phyloP scores from a whole-genome alignment of 1,284 basidiomycete species.

The Blastosporella zonata region DNA sequence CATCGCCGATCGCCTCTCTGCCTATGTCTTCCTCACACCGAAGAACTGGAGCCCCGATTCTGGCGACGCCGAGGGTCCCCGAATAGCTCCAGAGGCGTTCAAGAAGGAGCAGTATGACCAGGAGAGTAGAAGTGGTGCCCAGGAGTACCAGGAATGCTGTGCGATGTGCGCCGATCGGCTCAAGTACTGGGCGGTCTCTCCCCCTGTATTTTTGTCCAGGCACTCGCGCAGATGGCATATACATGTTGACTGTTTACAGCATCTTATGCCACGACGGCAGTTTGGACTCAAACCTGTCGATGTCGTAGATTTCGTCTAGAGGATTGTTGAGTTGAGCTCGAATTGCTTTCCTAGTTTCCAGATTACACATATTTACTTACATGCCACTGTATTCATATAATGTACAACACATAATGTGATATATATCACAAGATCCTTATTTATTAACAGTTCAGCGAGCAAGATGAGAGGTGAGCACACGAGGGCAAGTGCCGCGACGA shows the following conservation, averaged over 20 bases:
- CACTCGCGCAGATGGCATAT: slow-evolving; percentile 19
- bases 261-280: slow-evolving; percentile 17
- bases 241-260: slow-evolving; percentile 16
- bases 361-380: neutral
- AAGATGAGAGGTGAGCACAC: no score
- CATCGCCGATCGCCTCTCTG: slow-evolving; percentile 12
- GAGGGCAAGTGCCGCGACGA: no score
- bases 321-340: no score
- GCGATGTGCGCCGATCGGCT: slow-evolving; percentile 16
- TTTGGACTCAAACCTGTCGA: slow-evolving; percentile 15
- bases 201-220: slow-evolving; percentile 16
- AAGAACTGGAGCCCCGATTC: slow-evolving; percentile 7
- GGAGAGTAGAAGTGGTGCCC: neutral
- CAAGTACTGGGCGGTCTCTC: slow-evolving; percentile 18
- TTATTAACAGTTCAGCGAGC: no score
- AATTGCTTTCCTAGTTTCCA: neutral
- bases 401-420: no score
- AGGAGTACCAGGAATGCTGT: slow-evolving; percentile 5
- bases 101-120: neutral
- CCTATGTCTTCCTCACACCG: slow-evolving; percentile 16
- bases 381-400: neutral
- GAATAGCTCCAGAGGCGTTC: neutral
- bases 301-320: slow-evolving; percentile 14
- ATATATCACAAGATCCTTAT: no score
- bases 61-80: neutral